Conservation (phyloP, 768 basidiomycete genomes). For the Amanita thiersii region DNA sequence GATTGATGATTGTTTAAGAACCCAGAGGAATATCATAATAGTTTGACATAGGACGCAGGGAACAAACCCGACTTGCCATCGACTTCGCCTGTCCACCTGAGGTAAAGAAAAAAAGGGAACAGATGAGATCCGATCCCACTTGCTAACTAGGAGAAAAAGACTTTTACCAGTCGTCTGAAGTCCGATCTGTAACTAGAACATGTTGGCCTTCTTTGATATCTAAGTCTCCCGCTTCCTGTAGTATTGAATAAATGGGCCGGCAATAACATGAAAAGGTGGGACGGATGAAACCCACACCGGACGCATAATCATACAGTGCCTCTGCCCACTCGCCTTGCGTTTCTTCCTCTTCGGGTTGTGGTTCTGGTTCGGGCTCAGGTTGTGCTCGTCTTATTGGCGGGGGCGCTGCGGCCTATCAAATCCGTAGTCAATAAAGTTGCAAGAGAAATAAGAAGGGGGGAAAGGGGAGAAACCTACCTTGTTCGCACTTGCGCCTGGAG, state of each 20-base stretch:
- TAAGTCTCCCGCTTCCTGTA: conserved; percentile 67
- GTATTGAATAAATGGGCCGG: too few species aligned
- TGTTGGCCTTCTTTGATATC: conserved; percentile 45
- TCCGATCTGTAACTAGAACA: conserved; percentile 55
- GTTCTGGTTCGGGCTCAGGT: conserved; percentile 23
- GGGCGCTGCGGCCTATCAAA: conserved; percentile 12
- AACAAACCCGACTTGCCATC: conserved; percentile 53
- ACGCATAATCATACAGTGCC: conserved; percentile 67
- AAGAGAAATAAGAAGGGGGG: neutral
- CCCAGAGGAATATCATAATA: conserved; percentile 40
- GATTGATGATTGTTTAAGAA: too few species aligned
- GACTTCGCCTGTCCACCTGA: conserved; percentile 62
- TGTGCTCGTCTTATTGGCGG: conserved; percentile 13
- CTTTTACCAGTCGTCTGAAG: conserved; percentile 71
- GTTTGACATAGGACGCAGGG: conserved; percentile 62
- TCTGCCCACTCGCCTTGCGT: conserved; percentile 67
- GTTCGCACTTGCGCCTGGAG: neutral
- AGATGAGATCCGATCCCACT: conserved; percentile 9
- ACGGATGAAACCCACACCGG: conserved; percentile 43
- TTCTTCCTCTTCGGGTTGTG: conserved; percentile 25
- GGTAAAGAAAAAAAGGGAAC: conserved; percentile 10
- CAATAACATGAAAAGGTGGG: conserved; percentile 4
- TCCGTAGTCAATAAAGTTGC: conserved; percentile 6
- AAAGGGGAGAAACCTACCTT: neutral
- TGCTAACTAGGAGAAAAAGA: conserved; percentile 4